Evolutionary conservation across 495 filamentous ascomycete genomes (phyloP).

Genomic region (Lindgomyces ingoldianus): DNA sequence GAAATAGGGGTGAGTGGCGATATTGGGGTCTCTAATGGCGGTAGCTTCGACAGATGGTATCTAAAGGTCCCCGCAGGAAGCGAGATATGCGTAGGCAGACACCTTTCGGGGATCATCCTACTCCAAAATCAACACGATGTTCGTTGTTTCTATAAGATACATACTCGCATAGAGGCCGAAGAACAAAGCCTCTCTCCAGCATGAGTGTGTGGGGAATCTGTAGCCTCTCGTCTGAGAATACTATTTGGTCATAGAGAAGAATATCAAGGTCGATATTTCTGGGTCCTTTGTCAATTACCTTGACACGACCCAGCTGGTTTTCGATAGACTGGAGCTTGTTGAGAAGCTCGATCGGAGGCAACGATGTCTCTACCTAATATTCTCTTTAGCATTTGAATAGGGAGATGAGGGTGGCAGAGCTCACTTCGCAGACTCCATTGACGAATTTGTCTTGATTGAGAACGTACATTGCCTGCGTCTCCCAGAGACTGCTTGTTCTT

Average conservation of each 20-base stretch:
- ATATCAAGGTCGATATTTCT: slow-evolving; percentile 94
- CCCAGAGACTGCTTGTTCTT: slow-evolving; percentile 84
- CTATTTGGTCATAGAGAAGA: slow-evolving; percentile 75
- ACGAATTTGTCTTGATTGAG: slow-evolving; percentile 83
- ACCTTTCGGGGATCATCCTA: slow-evolving; percentile 39
- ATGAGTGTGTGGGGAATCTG: slow-evolving; percentile 84
- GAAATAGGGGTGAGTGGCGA: slow-evolving; percentile 72
- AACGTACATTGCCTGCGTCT: slow-evolving; percentile 96
- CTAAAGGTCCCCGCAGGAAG: slow-evolving; percentile 34
- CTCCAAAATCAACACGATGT: background rate
- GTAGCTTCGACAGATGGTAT: slow-evolving; percentile 67
- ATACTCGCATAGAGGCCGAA: slow-evolving; percentile 85
- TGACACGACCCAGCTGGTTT: slow-evolving; percentile 70
- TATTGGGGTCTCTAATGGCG: slow-evolving; percentile 53
- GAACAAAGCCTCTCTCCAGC: slow-evolving; percentile 88
- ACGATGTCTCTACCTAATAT: slow-evolving; percentile 73
- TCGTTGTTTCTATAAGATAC: slow-evolving; percentile 22
- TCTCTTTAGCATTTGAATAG: background rate
- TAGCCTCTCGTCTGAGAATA: slow-evolving; percentile 66
- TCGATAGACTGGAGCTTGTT: slow-evolving; percentile 83
- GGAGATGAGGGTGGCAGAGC: slow-evolving; percentile 19
- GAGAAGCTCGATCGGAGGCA: slow-evolving; percentile 73
- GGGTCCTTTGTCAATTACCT: slow-evolving; percentile 89
- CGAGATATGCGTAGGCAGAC: slow-evolving; percentile 14
- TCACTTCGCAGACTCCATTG: slow-evolving; percentile 92